Evolutionary conservation across 176 grass and related monocot species (phyloP).

Genomic region (Poa annua): DNA sequence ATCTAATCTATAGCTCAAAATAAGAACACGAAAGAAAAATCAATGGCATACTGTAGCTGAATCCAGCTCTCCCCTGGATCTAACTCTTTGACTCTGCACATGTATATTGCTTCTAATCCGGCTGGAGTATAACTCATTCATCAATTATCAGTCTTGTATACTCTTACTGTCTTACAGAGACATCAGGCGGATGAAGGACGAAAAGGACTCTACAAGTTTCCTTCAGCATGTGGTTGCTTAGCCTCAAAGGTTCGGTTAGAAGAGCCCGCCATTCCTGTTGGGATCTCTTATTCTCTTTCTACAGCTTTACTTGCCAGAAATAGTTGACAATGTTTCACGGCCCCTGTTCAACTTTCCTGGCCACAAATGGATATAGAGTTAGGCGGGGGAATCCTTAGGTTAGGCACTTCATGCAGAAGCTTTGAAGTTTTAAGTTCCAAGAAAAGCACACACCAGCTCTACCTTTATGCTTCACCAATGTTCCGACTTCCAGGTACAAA

Average conservation of each 20-base stretch:
- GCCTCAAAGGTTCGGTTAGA: slow-evolving; percentile 40
- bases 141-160: neutral
- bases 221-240: slow-evolving; percentile 50
- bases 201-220: slow-evolving; percentile 17
- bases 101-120: neutral
- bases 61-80: neutral
- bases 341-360: slow-evolving; percentile 25
- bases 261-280: slow-evolving; percentile 33
- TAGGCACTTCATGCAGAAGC: slow-evolving; percentile 45
- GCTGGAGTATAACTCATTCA: neutral
- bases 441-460: neutral
- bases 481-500: neutral
- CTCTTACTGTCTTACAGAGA: neutral
- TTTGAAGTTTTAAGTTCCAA: slow-evolving; percentile 23
- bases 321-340: slow-evolving; percentile 30
- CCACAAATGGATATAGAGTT: slow-evolving; percentile 42
- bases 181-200: neutral
- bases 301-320: slow-evolving; percentile 39
- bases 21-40: neutral
- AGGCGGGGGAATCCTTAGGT: slow-evolving; percentile 54
- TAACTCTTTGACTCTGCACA: neutral
- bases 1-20: neutral
- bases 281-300: slow-evolving; percentile 13
- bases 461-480: neutral
- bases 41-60: neutral